These are phyloP conservation scores for Alternaria solani DNA, from an alignment of 2,329 filamentous ascomycete genomes.

Conservation along the genomic window DNA sequence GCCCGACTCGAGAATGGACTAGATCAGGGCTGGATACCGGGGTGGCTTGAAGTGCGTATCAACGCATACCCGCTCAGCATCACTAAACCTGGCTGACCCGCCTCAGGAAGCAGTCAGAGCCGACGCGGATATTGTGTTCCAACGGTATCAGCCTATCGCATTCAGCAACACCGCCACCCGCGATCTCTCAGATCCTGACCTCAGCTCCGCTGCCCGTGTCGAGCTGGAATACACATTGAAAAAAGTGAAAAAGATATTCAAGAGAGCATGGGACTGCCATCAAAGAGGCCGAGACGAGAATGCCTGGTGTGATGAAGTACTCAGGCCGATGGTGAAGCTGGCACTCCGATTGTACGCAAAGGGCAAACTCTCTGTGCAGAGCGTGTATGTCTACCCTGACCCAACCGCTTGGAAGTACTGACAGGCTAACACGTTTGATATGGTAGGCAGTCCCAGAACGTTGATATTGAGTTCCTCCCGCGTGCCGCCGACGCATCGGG, in stretches of 20 bases:
- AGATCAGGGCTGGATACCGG: slow-evolving; percentile 15
- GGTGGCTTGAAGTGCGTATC: slow-evolving; percentile 15
- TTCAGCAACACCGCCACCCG: background rate
- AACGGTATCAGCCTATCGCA: background rate
- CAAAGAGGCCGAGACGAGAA: slow-evolving; percentile 18
- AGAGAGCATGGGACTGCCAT: slow-evolving; percentile 7
- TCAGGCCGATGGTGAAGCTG: slow-evolving; percentile 16
- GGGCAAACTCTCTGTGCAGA: slow-evolving; percentile 15
- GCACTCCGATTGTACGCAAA: slow-evolving; percentile 14
- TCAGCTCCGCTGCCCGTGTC: background rate
- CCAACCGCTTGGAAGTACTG: background rate
- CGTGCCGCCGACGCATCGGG: background rate
- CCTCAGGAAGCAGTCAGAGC: background rate
- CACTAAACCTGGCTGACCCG: background rate
- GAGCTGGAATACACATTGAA: slow-evolving; percentile 15
- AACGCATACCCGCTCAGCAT: background rate
- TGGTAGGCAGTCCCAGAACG: background rate
- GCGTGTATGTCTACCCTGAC: slow-evolving; percentile 8
- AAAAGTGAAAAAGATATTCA: slow-evolving; percentile 16
- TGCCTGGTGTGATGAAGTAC: slow-evolving; percentile 17
- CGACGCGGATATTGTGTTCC: background rate
- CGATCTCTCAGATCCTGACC: slow-evolving; percentile 4
- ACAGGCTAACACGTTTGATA: slow-evolving; percentile 7
- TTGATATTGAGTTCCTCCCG: slow-evolving; percentile 7
- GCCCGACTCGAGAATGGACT: slow-evolving; percentile 17